phyloP scores from a whole-genome alignment of 2,329 filamentous ascomycete genomes.

The Venturiaceae sp. region DNA sequence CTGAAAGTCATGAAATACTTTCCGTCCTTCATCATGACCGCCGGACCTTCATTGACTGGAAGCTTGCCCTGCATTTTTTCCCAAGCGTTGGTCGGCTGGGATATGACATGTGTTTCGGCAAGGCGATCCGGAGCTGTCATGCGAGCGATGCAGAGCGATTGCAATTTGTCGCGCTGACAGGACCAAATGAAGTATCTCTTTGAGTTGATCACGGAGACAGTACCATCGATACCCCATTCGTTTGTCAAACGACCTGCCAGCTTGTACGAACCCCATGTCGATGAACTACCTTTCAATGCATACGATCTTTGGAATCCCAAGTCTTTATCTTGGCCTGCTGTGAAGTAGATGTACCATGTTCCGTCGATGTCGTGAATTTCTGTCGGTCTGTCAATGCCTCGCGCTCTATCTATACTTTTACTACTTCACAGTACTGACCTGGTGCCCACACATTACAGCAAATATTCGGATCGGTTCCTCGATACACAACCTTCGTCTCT shows the following conservation, averaged over 20 bases:
- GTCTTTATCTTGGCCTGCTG: slow-evolving; percentile 2
- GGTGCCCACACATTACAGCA: slow-evolving; percentile 11
- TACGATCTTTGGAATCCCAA: not conserved
- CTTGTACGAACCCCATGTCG: slow-evolving; percentile 8
- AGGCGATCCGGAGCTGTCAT: not conserved
- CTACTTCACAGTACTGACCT: not conserved
- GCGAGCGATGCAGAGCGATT: slow-evolving; percentile 7
- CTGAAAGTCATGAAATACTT: slow-evolving; percentile 1
- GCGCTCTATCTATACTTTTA: not conserved
- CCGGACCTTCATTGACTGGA: slow-evolving; percentile 10
- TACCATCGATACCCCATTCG: slow-evolving; percentile 9
- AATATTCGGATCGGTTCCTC: not conserved
- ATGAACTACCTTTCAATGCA: slow-evolving; percentile 3
- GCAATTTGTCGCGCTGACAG: not conserved
- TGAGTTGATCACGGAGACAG: slow-evolving; percentile 1
- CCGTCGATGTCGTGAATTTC: slow-evolving; percentile 9
- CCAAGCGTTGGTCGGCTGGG: slow-evolving; percentile 8
- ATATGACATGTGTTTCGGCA: not conserved
- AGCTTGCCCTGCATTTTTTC: slow-evolving; percentile 3
- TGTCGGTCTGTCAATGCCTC: not conserved
- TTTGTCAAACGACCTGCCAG: not conserved
- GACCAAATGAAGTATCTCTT: slow-evolving; percentile 10
- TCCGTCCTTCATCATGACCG: slow-evolving; percentile 1
- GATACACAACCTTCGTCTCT: slow-evolving; percentile 8
- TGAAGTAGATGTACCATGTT: slow-evolving; percentile 10